Conservation (phyloP, 495 filamentous ascomycete species). For the Penicillium maclennaniae region DNA sequence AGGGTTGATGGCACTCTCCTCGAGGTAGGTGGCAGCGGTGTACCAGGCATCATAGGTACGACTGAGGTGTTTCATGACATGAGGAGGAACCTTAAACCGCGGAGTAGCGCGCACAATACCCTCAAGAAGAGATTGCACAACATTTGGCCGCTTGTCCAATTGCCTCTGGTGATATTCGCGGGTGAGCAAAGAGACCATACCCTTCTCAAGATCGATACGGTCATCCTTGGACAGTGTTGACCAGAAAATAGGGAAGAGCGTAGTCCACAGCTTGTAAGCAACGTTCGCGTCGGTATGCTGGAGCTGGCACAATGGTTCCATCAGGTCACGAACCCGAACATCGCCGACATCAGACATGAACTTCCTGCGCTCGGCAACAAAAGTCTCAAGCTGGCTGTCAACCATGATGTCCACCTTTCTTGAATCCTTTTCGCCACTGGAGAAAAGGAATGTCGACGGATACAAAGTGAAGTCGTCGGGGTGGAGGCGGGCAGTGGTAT, state of each 20-base stretch:
- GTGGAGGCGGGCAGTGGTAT: constrained; percentile 68
- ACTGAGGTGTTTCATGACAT: constrained; percentile 89
- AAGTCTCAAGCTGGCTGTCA: constrained; percentile 74
- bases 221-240: constrained; percentile 83
- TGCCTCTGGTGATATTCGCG: constrained; percentile 94
- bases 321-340: constrained; percentile 77
- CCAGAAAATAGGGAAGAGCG: constrained; percentile 91
- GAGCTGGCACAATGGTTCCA: constrained; percentile 89
- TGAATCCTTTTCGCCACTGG: constrained; percentile 60
- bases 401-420: constrained; percentile 69
- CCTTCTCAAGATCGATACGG: constrained; percentile 83
- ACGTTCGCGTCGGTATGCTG: constrained; percentile 82
- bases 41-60: constrained; percentile 96
- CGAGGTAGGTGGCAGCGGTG: constrained; percentile 75
- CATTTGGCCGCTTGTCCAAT: constrained; percentile 90
- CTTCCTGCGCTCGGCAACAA: constrained; percentile 72
- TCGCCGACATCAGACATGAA: constrained; percentile 81
- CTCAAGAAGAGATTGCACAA: constrained; percentile 84
- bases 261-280: constrained; percentile 83
- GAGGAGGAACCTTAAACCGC: constrained; percentile 85
- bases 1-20: constrained; percentile 77
- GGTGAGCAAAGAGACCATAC: constrained; percentile 77
- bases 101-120: constrained; percentile 78
- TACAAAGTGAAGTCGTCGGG: constrained; percentile 76
- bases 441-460: constrained; percentile 63